Percentiles rank a stretch among this genome's conserved stretches.
Conservation (phyloP, 2,329 filamentous ascomycete genomes). For the Helotiales sp. region DNA sequence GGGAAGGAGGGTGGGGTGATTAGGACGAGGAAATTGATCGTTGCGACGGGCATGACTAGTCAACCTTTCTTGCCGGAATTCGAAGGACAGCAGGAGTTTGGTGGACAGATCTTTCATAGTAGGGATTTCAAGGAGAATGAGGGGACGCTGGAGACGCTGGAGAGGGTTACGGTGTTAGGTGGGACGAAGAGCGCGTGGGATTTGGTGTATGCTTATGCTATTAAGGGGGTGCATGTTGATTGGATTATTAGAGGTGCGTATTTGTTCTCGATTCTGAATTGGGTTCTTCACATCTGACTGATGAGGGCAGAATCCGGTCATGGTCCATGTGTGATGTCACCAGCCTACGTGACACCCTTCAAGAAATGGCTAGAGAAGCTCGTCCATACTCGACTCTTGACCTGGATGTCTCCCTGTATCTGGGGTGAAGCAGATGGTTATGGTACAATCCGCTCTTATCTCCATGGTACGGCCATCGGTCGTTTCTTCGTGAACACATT, state of each 20-base stretch:
- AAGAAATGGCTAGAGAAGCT: slow-evolving; percentile 51
- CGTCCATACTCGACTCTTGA: slow-evolving; percentile 68
- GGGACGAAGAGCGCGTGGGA: slow-evolving; percentile 70
- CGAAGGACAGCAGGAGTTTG: slow-evolving; percentile 53
- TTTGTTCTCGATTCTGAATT: slow-evolving; percentile 46
- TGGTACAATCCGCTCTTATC: slow-evolving; percentile 55
- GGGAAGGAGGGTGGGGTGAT: background rate
- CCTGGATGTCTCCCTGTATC: slow-evolving; percentile 78
- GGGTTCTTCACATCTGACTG: no score
- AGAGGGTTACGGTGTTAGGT: slow-evolving; percentile 60
- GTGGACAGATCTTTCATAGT: slow-evolving; percentile 55
- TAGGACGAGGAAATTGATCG: slow-evolving; percentile 49
- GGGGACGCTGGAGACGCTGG: slow-evolving; percentile 48
- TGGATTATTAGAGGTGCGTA: slow-evolving; percentile 59
- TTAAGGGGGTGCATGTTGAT: slow-evolving; percentile 57
- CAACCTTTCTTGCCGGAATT: slow-evolving; percentile 54
- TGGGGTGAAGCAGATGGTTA: slow-evolving; percentile 71
- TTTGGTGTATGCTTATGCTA: slow-evolving; percentile 64
- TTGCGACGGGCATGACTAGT: slow-evolving; percentile 62
- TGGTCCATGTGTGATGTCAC: slow-evolving; percentile 27
- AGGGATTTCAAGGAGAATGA: slow-evolving; percentile 51
- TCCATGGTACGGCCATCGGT: slow-evolving; percentile 63
- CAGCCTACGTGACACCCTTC: slow-evolving; percentile 24
- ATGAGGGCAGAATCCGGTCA: slow-evolving; percentile 60
- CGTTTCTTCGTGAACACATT: slow-evolving; percentile 60